Evolutionary conservation across 2,329 filamentous ascomycete genomes (phyloP).

Genomic region (Geosmithia putterillii): DNA sequence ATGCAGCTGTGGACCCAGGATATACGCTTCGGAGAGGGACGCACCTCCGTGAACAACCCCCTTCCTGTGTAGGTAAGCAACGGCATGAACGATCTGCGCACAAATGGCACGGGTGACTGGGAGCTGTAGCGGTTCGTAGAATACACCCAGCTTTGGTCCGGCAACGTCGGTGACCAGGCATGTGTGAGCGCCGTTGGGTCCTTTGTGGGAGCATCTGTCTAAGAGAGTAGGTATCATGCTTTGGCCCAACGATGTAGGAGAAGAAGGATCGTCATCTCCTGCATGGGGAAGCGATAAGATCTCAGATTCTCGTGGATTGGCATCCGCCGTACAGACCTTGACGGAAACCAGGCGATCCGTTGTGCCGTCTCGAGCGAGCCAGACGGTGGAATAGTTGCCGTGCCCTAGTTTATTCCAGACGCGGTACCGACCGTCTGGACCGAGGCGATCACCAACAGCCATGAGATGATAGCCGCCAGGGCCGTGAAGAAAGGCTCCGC

Average conservation of each 20-base stretch:
- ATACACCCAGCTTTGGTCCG: constrained; percentile 4
- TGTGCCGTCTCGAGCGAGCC: constrained; percentile 15
- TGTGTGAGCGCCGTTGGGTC: constrained; percentile 15
- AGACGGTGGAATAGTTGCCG: constrained; percentile 16
- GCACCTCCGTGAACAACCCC: constrained; percentile 18
- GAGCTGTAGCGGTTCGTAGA: constrained; percentile 3
- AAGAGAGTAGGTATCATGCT: not conserved
- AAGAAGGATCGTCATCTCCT: constrained; percentile 8
- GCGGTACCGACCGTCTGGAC: constrained; percentile 8
- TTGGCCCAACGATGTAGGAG: not conserved
- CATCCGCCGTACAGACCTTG: constrained; percentile 15
- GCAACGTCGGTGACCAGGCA: constrained; percentile 12
- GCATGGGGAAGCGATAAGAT: constrained; percentile 7
- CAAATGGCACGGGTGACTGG: constrained; percentile 13
- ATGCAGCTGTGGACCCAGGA: too few relatives aligned
- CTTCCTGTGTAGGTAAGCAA: constrained; percentile 14
- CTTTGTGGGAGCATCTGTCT: constrained; percentile 8
- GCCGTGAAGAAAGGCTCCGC: constrained; percentile 12
- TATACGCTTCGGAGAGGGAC: not conserved
- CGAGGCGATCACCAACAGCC: constrained; percentile 20
- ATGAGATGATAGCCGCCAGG: constrained; percentile 25
- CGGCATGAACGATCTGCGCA: constrained; percentile 14
- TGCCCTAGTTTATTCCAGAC: constrained; percentile 15
- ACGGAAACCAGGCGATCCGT: constrained; percentile 13
- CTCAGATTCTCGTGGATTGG: constrained; percentile 7